Percentiles rank a stretch among this genome's conserved stretches.
Evolutionary conservation across 495 filamentous ascomycete species (phyloP).

Genomic region (Penicillium desertorum): DNA sequence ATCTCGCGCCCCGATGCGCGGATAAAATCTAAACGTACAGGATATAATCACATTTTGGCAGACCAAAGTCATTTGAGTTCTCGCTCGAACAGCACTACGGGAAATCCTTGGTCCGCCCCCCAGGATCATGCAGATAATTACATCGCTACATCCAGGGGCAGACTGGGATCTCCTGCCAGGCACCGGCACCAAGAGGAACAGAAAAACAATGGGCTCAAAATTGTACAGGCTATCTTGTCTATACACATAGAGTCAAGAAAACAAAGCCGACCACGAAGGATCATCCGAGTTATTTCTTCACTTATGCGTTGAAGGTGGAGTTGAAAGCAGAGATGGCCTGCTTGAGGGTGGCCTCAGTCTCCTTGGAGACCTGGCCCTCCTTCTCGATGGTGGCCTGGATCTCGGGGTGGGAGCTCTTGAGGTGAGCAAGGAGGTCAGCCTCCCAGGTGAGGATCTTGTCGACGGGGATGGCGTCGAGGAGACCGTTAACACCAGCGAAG

Average conservation of each 20-base stretch:
- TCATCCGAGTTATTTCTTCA: conserved; percentile 45
- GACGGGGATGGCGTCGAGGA: conserved; percentile 84
- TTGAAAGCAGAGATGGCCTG: conserved; percentile 78
- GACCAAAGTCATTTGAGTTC: conserved; percentile 17
- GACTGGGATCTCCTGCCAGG: conserved; percentile 18
- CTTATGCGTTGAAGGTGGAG: conserved; percentile 79
- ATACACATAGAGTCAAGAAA: conserved; percentile 54
- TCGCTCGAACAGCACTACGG: conserved; percentile 9
- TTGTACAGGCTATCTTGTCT: conserved; percentile 58
- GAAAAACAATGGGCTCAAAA: conserved; percentile 53
- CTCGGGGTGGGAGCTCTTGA: conserved; percentile 85
- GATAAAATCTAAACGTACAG: conserved; percentile 52
- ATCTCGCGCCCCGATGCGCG: conserved; percentile 41
- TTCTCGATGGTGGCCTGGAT: conserved; percentile 86
- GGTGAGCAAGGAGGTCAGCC: conserved; percentile 85
- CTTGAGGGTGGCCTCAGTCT: conserved; percentile 83
- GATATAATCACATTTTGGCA: conserved; percentile 51
- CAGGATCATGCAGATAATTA: conserved; percentile 22
- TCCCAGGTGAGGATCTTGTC: conserved; percentile 87
- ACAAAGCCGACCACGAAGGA: conserved; percentile 36
- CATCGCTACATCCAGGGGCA: conserved; percentile 32
- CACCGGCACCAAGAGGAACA: conserved; percentile 30
- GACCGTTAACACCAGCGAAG: conserved; percentile 98
- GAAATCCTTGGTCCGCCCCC: conserved; percentile 15
- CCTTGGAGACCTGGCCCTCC: conserved; percentile 95